phyloP scores from a whole-genome alignment of 1,284 basidiomycete species.

The Ustilago xerochloae region DNA sequence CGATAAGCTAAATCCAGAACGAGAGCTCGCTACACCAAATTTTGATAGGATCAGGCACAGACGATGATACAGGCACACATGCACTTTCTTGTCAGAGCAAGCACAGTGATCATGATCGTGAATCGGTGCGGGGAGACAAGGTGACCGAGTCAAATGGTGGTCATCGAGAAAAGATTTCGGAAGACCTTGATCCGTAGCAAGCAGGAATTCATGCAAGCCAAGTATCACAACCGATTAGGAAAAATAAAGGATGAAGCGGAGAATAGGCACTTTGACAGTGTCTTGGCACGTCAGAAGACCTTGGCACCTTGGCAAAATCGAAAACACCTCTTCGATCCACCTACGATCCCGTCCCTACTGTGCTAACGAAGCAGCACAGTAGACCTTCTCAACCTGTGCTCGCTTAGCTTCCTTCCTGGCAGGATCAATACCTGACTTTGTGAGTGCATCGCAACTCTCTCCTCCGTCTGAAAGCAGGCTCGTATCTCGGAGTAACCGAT shows the following conservation, averaged over 20 bases:
- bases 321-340: too few relatives aligned
- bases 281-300: background rate
- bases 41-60: background rate
- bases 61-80: background rate
- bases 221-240: background rate
- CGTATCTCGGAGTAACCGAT: background rate
- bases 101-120: too few relatives aligned
- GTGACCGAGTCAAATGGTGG: background rate
- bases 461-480: background rate
- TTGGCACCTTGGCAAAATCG: too few relatives aligned
- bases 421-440: too few relatives aligned
- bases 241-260: background rate
- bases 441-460: background rate
- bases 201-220: conserved; percentile 2
- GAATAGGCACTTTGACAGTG: background rate
- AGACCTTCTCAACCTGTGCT: too few relatives aligned
- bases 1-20: background rate
- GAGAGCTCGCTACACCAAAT: background rate
- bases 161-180: background rate
- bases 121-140: background rate
- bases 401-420: too few relatives aligned
- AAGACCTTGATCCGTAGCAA: conserved; percentile 9
- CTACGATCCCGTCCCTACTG: too few relatives aligned
- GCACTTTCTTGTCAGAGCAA: too few relatives aligned
- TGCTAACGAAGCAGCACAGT: too few relatives aligned